Percentiles rank a stretch among this genome's conserved stretches.
Evolutionary conservation across 2,329 filamentous ascomycete genomes (phyloP).

Genomic region (Sporothrix inflata): DNA sequence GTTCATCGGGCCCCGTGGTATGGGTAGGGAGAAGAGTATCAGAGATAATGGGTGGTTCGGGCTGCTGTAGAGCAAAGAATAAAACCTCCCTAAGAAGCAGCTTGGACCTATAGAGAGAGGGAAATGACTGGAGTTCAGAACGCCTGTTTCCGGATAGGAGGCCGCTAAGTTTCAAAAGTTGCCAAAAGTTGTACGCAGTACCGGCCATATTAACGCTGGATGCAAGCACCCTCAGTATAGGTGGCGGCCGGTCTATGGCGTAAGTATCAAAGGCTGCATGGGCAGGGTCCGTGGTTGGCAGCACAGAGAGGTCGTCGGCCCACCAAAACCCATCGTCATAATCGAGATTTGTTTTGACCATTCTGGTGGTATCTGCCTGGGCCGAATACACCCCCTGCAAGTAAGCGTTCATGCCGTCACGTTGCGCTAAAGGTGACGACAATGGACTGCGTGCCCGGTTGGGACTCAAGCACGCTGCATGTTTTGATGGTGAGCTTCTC

Average conservation of each 20-base stretch:
- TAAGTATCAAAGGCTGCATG: constrained; percentile 46
- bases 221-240: constrained; percentile 54
- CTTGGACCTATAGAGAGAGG: constrained; percentile 58
- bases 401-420: constrained; percentile 57
- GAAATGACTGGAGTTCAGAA: constrained; percentile 53
- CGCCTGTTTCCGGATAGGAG: constrained; percentile 53
- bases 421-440: constrained; percentile 53
- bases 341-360: constrained; percentile 53
- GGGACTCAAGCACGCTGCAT: constrained; percentile 21
- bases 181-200: constrained; percentile 56
- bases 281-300: constrained; percentile 46
- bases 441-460: constrained; percentile 50
- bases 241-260: constrained; percentile 49
- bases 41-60: constrained; percentile 50
- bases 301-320: constrained; percentile 53
- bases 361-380: constrained; percentile 45
- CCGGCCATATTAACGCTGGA: constrained; percentile 56
- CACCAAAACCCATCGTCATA: constrained; percentile 63
- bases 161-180: constrained; percentile 56
- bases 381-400: constrained; percentile 52
- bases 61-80: constrained; percentile 57
- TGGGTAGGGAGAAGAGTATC: constrained; percentile 43
- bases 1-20: constrained; percentile 47
- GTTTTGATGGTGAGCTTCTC: neutral
- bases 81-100: constrained; percentile 58